Evolutionary conservation across 164 flowering plant species (phyloP).

Genomic region (Berberis vulgaris): DNA sequence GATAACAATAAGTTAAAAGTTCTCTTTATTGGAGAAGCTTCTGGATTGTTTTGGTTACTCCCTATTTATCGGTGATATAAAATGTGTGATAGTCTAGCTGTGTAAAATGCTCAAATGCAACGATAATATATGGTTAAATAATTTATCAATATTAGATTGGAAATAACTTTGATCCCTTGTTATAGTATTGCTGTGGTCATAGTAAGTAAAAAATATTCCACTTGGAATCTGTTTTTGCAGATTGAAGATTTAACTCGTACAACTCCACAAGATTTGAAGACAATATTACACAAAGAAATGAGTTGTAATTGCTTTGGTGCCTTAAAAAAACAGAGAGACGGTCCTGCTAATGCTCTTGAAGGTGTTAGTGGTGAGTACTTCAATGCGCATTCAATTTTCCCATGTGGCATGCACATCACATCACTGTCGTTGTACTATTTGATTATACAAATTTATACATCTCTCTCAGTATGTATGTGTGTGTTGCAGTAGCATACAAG

Average conservation of each 20-base stretch:
- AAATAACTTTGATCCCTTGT: not conserved
- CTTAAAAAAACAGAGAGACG: slow-evolving; percentile 10
- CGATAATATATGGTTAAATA: not conserved
- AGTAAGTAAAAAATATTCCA: not conserved
- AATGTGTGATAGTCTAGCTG: too few species aligned
- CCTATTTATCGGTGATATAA: too few species aligned
- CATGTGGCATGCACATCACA: not conserved
- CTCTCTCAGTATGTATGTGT: too few species aligned
- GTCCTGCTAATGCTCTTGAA: slow-evolving; percentile 1
- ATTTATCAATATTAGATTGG: too few species aligned
- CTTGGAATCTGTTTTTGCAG: not conserved
- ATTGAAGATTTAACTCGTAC: not conserved
- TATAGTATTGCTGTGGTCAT: not conserved
- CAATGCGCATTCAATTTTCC: not conserved
- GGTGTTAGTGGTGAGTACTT: slow-evolving; percentile 24
- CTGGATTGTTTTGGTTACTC: too few species aligned
- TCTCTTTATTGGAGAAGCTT: too few species aligned
- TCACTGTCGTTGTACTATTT: not conserved
- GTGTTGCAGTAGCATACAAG: too few species aligned
- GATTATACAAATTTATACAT: not conserved
- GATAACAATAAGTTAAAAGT: too few species aligned
- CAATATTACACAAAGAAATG: slow-evolving; percentile 20
- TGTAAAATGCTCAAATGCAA: too few species aligned
- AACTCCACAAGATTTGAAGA: not conserved
- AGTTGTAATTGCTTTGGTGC: slow-evolving; percentile 43